Base-by-base conservation (phyloP, 2,329 filamentous ascomycete genomes). In the Aspergillus versicolor region DNA sequence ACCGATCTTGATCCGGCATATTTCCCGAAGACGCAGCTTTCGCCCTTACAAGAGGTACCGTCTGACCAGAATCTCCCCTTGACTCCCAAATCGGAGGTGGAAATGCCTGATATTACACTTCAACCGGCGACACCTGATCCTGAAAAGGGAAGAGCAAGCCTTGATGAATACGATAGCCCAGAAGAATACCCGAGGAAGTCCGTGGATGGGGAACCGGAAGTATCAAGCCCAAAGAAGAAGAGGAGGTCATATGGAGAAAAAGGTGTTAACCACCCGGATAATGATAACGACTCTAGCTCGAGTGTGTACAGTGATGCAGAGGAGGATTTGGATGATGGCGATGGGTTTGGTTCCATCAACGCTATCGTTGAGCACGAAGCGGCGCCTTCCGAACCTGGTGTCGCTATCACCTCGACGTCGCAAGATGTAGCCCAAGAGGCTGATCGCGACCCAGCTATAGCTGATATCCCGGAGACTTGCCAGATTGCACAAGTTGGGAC, bases 171-270 rank as follows among this genome's bases (percentile, higher is more conserved):
- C 41, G 78, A 78, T 41, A 72, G 87, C 15, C 87, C 87, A 8
- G 87, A 86, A 7, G 81, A 79, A 0, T 89, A 87, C 60, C 84
- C 84, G 1, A 62, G 63, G 15, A 61, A 68, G 5, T 63, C 61
- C 9, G 63, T 70, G 21, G 67, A 71, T 30, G 56, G 61, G 7
- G 61, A 58, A 32, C 47, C 57, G 11, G 42, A 47, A 17, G 40
- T 6, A 9, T 8, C 17, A 38, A 27, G 9, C 27, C 52, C 50
- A 37, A 43, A 43, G 52, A 52, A 60, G 37, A 60, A 57, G 49
- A 59, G 54, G 22, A 43, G 34, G 21, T 52, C 47, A 9, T 40
- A n/a, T 42, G 54, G 42, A 21, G 17, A 37, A 21, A 13, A 24
- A 21, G 68, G 62, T 5, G 13, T n/a, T n/a, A 37, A 37, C 12